Base-by-base conservation (phyloP, 129 eudicot species). In the Sambucus nigra region DNA sequence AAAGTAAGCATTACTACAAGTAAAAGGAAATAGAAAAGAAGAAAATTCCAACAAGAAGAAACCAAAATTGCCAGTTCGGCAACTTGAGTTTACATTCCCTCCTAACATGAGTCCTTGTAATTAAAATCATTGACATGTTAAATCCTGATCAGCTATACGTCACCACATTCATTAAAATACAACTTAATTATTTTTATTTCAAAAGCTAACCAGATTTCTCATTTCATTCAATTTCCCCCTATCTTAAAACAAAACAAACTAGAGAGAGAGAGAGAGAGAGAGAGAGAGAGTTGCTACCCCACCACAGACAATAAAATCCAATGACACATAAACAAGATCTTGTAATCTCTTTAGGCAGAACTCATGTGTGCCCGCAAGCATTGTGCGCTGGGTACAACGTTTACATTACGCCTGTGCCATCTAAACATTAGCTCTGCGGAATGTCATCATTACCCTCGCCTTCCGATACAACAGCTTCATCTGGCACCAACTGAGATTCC, bases 401-500 rank as follows among this genome's bases (percentile, higher is more conserved):
- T 35, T 35, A 35, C 13, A 35, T 19, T 16, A 45, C 7, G 12
- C 52, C 7, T 12, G 5, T 20, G 44, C 7, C 44, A 15, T 14
- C 22, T 13, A 23, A 31, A 10, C 2, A 21, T 69, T 55, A 54
- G 6, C 60, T 50, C 18, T 39, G 33, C 22, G 60, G 52, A 29
- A 17, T 65, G 44, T 67, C 64, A 69, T 59, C 51, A 5, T 45
- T 55, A 21, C 48, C 63, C 41, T 68, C 74, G 45, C 27, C 61
- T 59, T 21, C 61, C 48, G 73, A 29, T 23, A 49, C 70, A 66
- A 40, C 50, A n/a, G 42, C 71, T 41, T 51, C 76, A 50, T 66
- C 67, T 58, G 42, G 64, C 0, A 47, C 12, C 28, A 38, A 31
- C 53, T 74, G 59, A 24, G 79, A 40, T 70, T 78, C 83, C 0